Conservation (phyloP, 192 early-diverging fungal species). For the Dissophora globulifera region DNA sequence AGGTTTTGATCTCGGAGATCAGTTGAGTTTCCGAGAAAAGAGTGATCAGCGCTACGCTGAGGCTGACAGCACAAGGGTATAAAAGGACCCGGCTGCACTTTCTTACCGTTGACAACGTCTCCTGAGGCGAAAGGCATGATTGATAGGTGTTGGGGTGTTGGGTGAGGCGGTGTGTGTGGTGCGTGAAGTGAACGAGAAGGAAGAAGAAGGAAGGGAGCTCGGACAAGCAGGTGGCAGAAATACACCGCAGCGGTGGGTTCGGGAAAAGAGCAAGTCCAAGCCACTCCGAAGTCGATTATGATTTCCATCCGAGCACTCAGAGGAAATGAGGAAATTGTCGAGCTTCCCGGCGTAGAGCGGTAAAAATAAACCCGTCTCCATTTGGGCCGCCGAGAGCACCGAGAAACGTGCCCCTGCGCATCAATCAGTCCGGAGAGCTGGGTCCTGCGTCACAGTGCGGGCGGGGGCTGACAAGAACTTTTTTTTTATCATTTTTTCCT, state of each 20-base stretch:
- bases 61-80: no score
- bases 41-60: neutral
- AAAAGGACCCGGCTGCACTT: neutral
- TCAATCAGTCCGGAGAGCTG: no score
- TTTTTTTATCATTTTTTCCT: no score
- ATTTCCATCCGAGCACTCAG: neutral
- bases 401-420: no score
- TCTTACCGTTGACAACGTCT: slow-evolving; percentile 43
- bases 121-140: slow-evolving; percentile 39
- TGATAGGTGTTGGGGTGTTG: slow-evolving; percentile 5
- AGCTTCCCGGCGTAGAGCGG: no score
- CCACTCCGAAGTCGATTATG: slow-evolving; percentile 15
- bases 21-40: no score
- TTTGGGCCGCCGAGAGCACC: no score
- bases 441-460: no score
- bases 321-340: no score
- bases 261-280: slow-evolving; percentile 7
- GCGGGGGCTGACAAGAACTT: no score
- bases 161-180: slow-evolving; percentile 1
- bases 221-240: neutral
- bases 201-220: neutral
- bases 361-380: no score
- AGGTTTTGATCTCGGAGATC: no score
- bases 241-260: neutral
- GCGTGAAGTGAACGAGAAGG: neutral